Base-by-base conservation (phyloP, 2,329 filamentous ascomycete genomes). In the Macroventuria anomochaeta region DNA sequence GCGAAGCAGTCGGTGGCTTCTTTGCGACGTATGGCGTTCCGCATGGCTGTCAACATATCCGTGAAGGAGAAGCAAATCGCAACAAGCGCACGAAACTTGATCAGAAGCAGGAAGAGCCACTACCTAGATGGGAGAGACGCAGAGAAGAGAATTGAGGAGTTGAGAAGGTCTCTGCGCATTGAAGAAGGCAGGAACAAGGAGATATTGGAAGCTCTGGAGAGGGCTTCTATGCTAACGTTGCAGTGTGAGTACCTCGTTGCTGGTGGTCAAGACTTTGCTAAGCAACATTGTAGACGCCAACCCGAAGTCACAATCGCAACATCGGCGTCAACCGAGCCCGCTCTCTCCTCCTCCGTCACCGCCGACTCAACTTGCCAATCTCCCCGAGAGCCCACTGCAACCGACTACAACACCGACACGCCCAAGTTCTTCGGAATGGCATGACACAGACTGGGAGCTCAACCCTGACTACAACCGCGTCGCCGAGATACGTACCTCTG, bases 61-160 rank as follows among this genome's bases (percentile, higher is more conserved):
- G 70, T 75, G 31, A 75, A 75, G 59, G 73, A 75, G 50, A 70
- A 70, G 46, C 68, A 73, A 41, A 73, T 75, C 46, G 71, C 68
- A 18, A 68, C 61, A 12, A 68, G 67, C 10, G 69, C 72, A 15
- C 60, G 66, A 26, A 72, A 63, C 28, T 49, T 75, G 28, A 67
- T 70, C 5, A 67, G 58, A 21, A 70, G 63, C 33, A 63, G 72
- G 46, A 72, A 67, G 33, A 69, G 56, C 21, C 62, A 61, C 23
- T 74, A 75, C 34, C 47, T 74, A 2, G 57, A 71, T 8, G 63
- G 64, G 18, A 70, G 60, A 28, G 62, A 70, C 52, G 62, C 67
- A 2, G 68, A 75, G 46, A 72, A 68, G 61, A 64, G 70, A 38
- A 67, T 75, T 21, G 65, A 71, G 17, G 60, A 63, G 28, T 57